These are phyloP conservation scores for Calocera viscosa DNA, from an alignment of 768 basidiomycete species.

Conservation along the genomic window DNA sequence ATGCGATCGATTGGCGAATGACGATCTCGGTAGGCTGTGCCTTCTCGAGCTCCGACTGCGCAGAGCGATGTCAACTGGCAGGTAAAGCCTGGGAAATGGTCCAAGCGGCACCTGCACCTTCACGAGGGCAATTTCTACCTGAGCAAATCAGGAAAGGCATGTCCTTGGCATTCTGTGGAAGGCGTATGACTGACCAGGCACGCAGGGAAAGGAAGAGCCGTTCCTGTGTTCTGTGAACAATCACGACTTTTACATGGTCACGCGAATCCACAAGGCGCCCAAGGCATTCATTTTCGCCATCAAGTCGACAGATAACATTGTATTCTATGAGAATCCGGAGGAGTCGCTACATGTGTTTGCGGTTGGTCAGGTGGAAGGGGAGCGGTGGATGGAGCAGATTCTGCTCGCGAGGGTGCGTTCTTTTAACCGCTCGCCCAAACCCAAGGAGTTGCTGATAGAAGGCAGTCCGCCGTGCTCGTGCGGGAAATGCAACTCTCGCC, in stretches of 20 bases:
- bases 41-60: slow-evolving; percentile 33
- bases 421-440: not conserved
- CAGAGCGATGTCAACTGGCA: slow-evolving; percentile 77
- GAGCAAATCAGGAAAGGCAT: slow-evolving; percentile 77
- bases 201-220: slow-evolving; percentile 79
- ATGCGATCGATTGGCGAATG: not conserved
- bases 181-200: no score
- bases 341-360: slow-evolving; percentile 85
- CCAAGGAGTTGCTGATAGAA: not conserved
- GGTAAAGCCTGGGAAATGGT: slow-evolving; percentile 88
- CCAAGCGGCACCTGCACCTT: slow-evolving; percentile 77
- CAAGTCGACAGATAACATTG: slow-evolving; percentile 76
- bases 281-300: slow-evolving; percentile 75
- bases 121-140: slow-evolving; percentile 77
- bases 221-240: slow-evolving; percentile 74
- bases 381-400: slow-evolving; percentile 66
- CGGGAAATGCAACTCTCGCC: not conserved
- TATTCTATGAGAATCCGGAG: slow-evolving; percentile 72
- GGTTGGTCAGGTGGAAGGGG: slow-evolving; percentile 59
- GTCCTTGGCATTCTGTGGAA: not conserved
- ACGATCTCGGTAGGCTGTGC: slow-evolving; percentile 31
- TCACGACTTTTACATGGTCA: slow-evolving; percentile 78
- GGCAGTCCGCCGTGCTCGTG: not conserved
- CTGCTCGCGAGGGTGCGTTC: slow-evolving; percentile 65
- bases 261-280: slow-evolving; percentile 64